These are phyloP conservation scores for Pythium graminicola DNA, from an alignment of 352 stramenopile genomes.

Conservation along the genomic window DNA sequence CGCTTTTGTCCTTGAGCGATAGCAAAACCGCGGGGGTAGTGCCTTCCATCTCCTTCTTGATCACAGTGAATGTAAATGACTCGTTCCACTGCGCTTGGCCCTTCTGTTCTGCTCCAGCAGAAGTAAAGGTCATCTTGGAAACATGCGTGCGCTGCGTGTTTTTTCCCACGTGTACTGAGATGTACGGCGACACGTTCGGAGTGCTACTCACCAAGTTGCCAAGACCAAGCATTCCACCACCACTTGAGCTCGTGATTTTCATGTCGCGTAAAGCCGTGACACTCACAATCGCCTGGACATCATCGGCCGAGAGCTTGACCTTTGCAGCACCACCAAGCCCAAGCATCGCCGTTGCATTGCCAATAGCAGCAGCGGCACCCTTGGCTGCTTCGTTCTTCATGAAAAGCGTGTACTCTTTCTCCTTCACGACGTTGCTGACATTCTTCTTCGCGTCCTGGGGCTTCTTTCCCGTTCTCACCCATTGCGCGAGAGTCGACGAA, in stretches of 20 bases:
- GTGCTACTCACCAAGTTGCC: constrained; percentile 70
- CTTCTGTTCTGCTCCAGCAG: constrained; percentile 34
- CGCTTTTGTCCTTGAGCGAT: constrained; percentile 50
- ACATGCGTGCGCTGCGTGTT: constrained; percentile 64
- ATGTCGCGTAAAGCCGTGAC: constrained; percentile 51
- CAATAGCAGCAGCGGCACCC: constrained; percentile 16
- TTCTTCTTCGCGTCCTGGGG: constrained; percentile 78
- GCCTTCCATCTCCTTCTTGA: constrained; percentile 42
- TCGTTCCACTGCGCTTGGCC: constrained; percentile 63
- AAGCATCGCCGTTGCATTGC: constrained; percentile 24
- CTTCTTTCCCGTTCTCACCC: constrained; percentile 75
- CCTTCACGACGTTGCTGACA: constrained; percentile 60
- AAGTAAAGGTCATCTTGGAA: constrained; percentile 51
- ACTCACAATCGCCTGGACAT: constrained; percentile 69
- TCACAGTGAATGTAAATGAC: constrained; percentile 71
- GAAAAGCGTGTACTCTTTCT: constrained; percentile 72
- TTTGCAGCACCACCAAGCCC: constrained; percentile 14
- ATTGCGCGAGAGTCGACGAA: constrained; percentile 67
- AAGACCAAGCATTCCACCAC: constrained; percentile 56
- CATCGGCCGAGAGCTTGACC: constrained; percentile 31
- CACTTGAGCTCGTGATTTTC: constrained; percentile 54
- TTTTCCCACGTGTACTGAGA: constrained; percentile 70
- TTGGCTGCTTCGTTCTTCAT: constrained; percentile 42
- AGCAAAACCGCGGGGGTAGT: constrained; percentile 20
- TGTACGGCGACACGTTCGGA: constrained; percentile 73